These are phyloP conservation scores for Quercus robur DNA, from an alignment of 306 rosid genomes.

Conservation along the genomic window DNA sequence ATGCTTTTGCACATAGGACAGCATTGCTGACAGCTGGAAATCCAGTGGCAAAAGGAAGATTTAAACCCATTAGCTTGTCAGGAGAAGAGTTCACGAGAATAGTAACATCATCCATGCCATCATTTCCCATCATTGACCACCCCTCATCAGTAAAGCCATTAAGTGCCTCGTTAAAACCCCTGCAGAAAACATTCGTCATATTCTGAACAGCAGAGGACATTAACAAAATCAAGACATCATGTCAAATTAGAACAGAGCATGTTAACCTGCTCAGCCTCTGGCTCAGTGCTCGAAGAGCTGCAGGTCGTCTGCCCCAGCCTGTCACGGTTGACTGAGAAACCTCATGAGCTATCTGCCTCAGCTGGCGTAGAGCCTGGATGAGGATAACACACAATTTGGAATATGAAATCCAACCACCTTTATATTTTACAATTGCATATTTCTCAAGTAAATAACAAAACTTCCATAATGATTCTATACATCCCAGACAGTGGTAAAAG, in stretches of 20 bases:
- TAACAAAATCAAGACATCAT: background rate
- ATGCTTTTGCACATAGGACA: constrained; percentile 95
- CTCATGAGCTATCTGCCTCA: constrained; percentile 92
- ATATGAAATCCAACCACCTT: background rate
- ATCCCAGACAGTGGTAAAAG: background rate
- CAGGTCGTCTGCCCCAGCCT: constrained; percentile 97
- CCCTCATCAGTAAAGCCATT: constrained; percentile 98
- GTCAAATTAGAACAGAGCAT: constrained; percentile 1
- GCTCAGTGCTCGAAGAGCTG: constrained; percentile 84
- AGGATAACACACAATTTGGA: background rate
- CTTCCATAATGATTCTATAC: background rate
- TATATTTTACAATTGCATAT: background rate
- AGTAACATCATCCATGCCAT: constrained; percentile 92
- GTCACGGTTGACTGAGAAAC: constrained; percentile 84
- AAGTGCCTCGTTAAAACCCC: constrained; percentile 97
- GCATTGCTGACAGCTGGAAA: constrained; percentile 89
- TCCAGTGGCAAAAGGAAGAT: constrained; percentile 78
- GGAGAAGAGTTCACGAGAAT: constrained; percentile 85
- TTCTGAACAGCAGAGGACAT: constrained; percentile 3
- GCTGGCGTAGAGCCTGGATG: constrained; percentile 79
- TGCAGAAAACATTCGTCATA: constrained; percentile 37
- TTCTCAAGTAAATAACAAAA: background rate
- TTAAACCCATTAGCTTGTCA: constrained; percentile 87
- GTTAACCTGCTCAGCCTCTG: constrained; percentile 88
- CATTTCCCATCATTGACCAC: constrained; percentile 91